A percentile compares a stretch with the other conserved stretches of the same genome.
Evolutionary conservation across 352 stramenopile genomes (phyloP).

Genomic region (Phytophthora tubulina): DNA sequence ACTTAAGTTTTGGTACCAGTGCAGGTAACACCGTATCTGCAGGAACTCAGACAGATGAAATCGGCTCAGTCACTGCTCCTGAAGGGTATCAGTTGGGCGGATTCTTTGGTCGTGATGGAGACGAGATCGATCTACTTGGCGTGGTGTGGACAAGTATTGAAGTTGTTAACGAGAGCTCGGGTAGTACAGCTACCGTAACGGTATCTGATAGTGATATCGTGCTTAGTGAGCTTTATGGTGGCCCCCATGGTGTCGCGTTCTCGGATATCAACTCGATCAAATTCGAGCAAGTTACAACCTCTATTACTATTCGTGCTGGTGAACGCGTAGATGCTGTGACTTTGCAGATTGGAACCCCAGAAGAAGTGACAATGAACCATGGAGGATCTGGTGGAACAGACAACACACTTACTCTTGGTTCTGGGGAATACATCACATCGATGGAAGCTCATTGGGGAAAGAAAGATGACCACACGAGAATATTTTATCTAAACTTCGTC

Average conservation of each 20-base stretch:
- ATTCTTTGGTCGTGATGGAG: conserved; percentile 37
- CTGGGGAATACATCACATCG: conserved; percentile 35
- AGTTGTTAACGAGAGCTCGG: conserved; percentile 3
- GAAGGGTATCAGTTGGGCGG: conserved; percentile 32
- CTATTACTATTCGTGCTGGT: conserved; percentile 29
- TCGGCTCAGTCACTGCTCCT: conserved; percentile 16
- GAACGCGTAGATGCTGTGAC: conserved; percentile 33
- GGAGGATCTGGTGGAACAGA: conserved; percentile 26
- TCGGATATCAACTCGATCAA: conserved; percentile 34
- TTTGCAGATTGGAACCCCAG: conserved; percentile 17
- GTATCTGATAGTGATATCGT: conserved; percentile 30
- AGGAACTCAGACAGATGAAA: conserved; percentile 28
- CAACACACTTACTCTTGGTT: conserved; percentile 23
- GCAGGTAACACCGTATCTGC: conserved; percentile 26
- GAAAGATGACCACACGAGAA: conserved; percentile 33
- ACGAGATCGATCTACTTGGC: conserved; percentile 36
- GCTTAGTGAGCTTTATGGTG: conserved; percentile 28
- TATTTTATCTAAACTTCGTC: conserved; percentile 35
- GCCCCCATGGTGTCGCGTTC: conserved; percentile 32
- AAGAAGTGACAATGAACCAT: conserved; percentile 30
- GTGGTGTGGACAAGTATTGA: conserved; percentile 35
- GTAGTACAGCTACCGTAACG: neutral
- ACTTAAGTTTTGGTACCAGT: conserved; percentile 27
- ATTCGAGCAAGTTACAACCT: conserved; percentile 25
- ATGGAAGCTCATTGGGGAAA: conserved; percentile 41